Conservation (phyloP, 2,329 filamentous ascomycete genomes). For the Alternaria panax region DNA sequence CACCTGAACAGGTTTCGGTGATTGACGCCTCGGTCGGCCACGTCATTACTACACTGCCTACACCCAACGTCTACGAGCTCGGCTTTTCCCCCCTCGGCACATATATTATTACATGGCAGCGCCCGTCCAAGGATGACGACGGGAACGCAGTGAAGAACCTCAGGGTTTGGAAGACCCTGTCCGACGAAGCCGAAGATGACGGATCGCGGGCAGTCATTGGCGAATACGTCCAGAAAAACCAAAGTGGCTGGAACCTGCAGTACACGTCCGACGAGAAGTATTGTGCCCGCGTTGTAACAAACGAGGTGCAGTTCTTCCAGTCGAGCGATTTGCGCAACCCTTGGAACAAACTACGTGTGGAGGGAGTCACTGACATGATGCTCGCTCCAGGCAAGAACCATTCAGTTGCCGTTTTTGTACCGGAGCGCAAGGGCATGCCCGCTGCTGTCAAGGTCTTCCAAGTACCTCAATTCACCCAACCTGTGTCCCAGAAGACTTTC, state of each 20-base stretch:
- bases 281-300: constrained; percentile 92
- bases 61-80: constrained; percentile 89
- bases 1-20: constrained; percentile 81
- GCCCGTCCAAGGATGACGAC: constrained; percentile 88
- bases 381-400: constrained; percentile 89
- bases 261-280: constrained; percentile 93
- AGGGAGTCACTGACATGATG: constrained; percentile 89
- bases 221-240: constrained; percentile 92
- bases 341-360: constrained; percentile 94
- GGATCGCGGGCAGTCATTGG: constrained; percentile 78
- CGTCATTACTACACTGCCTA: constrained; percentile 75
- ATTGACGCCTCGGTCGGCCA: constrained; percentile 81
- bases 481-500: constrained; percentile 97
- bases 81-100: constrained; percentile 92
- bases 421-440: constrained; percentile 95
- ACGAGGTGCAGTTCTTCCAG: constrained; percentile 97
- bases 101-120: constrained; percentile 96
- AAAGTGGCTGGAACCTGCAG: constrained; percentile 96
- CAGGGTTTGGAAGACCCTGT: constrained; percentile 90
- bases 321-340: constrained; percentile 83
- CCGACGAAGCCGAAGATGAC: constrained; percentile 66
- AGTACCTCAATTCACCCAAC: constrained; percentile 81
- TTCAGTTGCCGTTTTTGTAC: constrained; percentile 92
- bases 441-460: constrained; percentile 94
- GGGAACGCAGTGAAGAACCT: constrained; percentile 95